Evolutionary conservation across 495 filamentous ascomycete species (phyloP).

Genomic region (Penicillium waksmanii): DNA sequence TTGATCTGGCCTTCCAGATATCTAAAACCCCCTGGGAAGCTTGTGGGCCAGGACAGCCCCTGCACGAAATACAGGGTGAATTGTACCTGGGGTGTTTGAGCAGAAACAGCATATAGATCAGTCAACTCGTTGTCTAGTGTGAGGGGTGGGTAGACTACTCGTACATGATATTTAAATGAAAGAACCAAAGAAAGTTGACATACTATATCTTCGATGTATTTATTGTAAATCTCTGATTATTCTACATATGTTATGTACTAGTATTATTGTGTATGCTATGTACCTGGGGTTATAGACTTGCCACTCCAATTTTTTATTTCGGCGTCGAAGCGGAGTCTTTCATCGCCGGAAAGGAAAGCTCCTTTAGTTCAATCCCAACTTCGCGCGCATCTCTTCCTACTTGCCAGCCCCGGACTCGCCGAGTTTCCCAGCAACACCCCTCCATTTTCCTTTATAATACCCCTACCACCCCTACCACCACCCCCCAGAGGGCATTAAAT

Average conservation of each 20-base stretch:
- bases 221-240: not conserved
- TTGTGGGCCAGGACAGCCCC: too few species aligned
- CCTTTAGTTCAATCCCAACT: conserved; percentile 35
- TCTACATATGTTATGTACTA: not conserved
- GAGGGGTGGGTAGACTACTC: too few species aligned
- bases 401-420: conserved; percentile 21
- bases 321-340: conserved; percentile 17
- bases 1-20: too few species aligned
- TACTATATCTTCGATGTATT: too few species aligned
- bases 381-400: conserved; percentile 31
- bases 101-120: too few species aligned
- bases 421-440: conserved; percentile 18
- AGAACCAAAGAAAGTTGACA: too few species aligned
- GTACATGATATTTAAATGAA: too few species aligned
- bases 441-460: not conserved
- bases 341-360: conserved; percentile 41
- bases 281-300: conserved; percentile 26
- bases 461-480: conserved; percentile 1
- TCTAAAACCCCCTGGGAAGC: too few species aligned
- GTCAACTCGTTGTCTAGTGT: too few species aligned
- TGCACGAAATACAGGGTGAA: too few species aligned
- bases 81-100: too few species aligned
- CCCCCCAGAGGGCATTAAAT: conserved; percentile 8
- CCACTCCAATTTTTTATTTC: conserved; percentile 36
- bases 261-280: not conserved